Conservation (phyloP, 257 asterid genomes). For the Craterostigma plantagineum region DNA sequence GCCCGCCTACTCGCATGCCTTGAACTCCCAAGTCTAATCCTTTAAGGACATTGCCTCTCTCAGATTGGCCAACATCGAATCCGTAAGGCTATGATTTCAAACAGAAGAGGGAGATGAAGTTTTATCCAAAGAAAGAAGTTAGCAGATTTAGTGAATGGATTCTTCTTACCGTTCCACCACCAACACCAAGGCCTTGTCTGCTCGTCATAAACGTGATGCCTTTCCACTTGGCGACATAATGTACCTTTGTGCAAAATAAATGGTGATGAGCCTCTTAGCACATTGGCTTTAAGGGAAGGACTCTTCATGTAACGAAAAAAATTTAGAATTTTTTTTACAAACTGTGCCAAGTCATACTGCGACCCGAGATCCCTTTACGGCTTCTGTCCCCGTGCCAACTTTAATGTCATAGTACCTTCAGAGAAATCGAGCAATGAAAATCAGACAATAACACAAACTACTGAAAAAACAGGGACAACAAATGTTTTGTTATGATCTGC, state of each 20-base stretch:
- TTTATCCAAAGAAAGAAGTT: background rate
- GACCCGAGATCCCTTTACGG: constrained; percentile 97
- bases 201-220: constrained; percentile 86
- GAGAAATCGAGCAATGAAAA: constrained; percentile 10
- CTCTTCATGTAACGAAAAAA: background rate
- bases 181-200: constrained; percentile 84
- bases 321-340: background rate
- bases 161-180: constrained; percentile 75
- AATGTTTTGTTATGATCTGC: background rate
- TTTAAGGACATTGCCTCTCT: constrained; percentile 71
- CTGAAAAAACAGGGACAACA: background rate
- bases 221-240: constrained; percentile 96
- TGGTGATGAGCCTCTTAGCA: background rate
- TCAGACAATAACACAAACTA: background rate
- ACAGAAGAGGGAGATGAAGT: constrained; percentile 1
- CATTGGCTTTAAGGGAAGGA: background rate
- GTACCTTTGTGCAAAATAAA: constrained; percentile 27
- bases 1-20: constrained; percentile 99
- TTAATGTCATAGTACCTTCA: constrained; percentile 82
- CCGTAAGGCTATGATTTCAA: constrained; percentile 63
- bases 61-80: constrained; percentile 86
- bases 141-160: background rate
- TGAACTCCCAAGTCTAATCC: constrained; percentile 86
- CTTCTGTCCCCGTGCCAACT: constrained; percentile 69
- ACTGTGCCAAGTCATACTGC: constrained; percentile 46